Conservation (phyloP, 2,329 filamentous ascomycete species). For the Ustulina deusta region DNA sequence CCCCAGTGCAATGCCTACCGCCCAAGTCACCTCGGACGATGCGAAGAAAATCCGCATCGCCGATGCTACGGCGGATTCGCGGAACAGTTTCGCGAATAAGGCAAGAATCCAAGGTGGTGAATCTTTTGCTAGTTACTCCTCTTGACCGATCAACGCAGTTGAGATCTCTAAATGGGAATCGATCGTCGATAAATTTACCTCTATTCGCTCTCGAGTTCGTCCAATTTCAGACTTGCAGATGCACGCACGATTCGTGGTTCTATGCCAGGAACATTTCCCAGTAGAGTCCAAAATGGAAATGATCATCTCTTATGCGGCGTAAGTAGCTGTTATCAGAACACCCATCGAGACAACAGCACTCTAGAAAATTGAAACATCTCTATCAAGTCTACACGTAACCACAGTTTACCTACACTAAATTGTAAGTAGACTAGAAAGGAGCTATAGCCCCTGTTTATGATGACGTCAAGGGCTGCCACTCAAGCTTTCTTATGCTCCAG, state of each 20-base stretch:
- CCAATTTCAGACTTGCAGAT: conserved; percentile 26
- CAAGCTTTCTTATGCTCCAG: conserved; percentile 21
- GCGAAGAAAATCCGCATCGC: background rate
- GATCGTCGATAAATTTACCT: conserved; percentile 26
- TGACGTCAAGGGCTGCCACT: conserved; percentile 27
- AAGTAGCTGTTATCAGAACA: conserved; percentile 1
- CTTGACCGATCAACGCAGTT: background rate
- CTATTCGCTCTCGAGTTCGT: conserved; percentile 4
- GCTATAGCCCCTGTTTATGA: conserved; percentile 1
- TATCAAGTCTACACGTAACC: too few relatives aligned
- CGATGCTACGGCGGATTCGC: conserved; percentile 19
- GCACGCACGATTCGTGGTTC: conserved; percentile 2
- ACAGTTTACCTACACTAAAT: background rate
- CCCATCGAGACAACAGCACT: background rate
- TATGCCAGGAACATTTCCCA: conserved; percentile 14
- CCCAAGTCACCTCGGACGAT: conserved; percentile 6
- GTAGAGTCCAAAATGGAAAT: conserved; percentile 17
- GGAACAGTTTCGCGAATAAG: conserved; percentile 9
- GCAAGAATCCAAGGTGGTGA: conserved; percentile 1
- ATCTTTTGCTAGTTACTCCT: conserved; percentile 9
- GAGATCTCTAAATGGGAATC: background rate
- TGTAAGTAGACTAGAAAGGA: background rate
- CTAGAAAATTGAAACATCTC: background rate
- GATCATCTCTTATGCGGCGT: conserved; percentile 11
- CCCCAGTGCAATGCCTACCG: background rate